Conservation (phyloP, 192 early-diverging fungal species). For the Allomyces javanicus region DNA sequence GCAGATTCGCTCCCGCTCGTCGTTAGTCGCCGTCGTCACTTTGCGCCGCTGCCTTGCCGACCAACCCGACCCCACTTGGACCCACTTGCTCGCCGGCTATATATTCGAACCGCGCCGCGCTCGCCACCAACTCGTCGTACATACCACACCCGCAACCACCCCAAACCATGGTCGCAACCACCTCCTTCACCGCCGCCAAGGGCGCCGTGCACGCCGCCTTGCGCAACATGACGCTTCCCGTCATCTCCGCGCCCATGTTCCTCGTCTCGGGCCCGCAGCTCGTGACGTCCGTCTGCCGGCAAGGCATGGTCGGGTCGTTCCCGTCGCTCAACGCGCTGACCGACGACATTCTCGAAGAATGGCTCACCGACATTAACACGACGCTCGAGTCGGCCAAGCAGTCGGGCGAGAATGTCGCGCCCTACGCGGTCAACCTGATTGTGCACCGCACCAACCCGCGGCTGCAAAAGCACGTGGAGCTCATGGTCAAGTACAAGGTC, state of each 20-base stretch:
- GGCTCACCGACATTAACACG: slow-evolving; percentile 7
- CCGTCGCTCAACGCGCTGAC: slow-evolving; percentile 14
- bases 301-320: slow-evolving; percentile 11
- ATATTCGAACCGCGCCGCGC: no score
- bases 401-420: not conserved
- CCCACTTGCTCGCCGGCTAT: no score
- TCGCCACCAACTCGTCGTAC: no score
- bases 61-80: no score
- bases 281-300: slow-evolving; percentile 7
- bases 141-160: no score
- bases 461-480: slow-evolving; percentile 7
- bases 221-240: slow-evolving; percentile 4
- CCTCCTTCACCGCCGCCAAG: no score
- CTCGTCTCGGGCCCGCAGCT: slow-evolving; percentile 10
- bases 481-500: slow-evolving; percentile 10
- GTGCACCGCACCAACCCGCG: slow-evolving; percentile 15
- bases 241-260: slow-evolving; percentile 14
- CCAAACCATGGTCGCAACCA: no score
- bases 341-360: slow-evolving; percentile 6
- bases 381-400: not conserved
- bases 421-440: slow-evolving; percentile 14
- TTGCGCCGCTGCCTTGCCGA: no score
- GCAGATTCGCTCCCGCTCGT: no score
- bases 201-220: no score
- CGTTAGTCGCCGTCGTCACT: no score